Base-by-base conservation (phyloP, 177 flowering plant species). In the Vitis hybrid region DNA sequence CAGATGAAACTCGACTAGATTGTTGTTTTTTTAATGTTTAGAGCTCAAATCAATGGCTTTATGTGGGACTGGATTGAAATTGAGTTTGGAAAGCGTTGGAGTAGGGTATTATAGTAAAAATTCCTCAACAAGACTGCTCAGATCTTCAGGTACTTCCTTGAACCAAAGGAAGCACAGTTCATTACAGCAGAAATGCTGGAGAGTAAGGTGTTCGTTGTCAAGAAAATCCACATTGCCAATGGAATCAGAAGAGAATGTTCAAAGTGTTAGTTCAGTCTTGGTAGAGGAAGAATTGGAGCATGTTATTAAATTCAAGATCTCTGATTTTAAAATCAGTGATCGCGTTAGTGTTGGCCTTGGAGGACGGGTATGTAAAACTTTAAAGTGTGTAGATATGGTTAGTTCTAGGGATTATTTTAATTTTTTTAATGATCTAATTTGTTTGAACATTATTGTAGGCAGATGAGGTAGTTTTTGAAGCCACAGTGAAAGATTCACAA, bases 381-480 rank as follows among this genome's bases (percentile, higher is more conserved):
- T 19, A 12, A 20, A 48, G 5, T 61, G 7, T 60, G 45, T 39
- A 39, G 29, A 39, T 58, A 48, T 45, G 9, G 19, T 12, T 56
- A 20, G 19, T 65, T 60, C 10, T 19, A 56, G 5, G n/a, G 31
- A 20, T 26, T 22, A 3, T 50, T 20, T 55, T 62, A 10, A 65
- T 60, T 73, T 14, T 31, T 61, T 19, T 64, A 45, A 18, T 16
- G 13, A 39, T 50, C 29, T 18, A 29, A 75, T 39, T 74, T 70
- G 22, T 78, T 72, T 48, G 61, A 61, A 51, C 53, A 15, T 65
- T 80, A 13, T 72, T 74, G 68, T 80, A 95, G 98, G 88, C 86
- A 3, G 97, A 91, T 74, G 99, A 95, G 80, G 70, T 91, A 15
- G 88, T 95, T 66, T 91, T 84, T 76, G 98, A 93, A 82, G 98